Evolutionary conservation across 805 yeast genomes (phyloP).

Genomic region (Myxozyma sirexii): DNA sequence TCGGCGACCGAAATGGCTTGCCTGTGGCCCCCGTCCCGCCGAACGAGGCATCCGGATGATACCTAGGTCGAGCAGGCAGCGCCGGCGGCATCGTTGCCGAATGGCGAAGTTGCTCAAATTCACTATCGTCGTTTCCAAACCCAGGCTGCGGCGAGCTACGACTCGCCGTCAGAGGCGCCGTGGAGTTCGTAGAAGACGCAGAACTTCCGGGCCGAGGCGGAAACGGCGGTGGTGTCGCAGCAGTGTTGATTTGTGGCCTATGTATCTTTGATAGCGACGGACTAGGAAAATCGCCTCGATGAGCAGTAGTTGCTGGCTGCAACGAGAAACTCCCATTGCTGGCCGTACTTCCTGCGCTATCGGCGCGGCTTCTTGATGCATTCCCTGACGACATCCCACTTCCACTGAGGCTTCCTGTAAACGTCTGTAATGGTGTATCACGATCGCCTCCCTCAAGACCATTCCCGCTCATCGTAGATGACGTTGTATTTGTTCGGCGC

Average conservation of each 20-base stretch:
- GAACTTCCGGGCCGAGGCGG: slow-evolving; percentile 24
- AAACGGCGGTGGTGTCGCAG: slow-evolving; percentile 11
- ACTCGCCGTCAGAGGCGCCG: background rate
- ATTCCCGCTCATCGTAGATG: background rate
- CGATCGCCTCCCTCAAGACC: slow-evolving; percentile 10
- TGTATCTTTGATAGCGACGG: slow-evolving; percentile 22
- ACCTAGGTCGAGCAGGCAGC: slow-evolving; percentile 6
- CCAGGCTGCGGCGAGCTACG: background rate
- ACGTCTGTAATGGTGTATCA: slow-evolving; percentile 30
- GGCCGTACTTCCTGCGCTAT: slow-evolving; percentile 12
- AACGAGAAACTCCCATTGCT: background rate
- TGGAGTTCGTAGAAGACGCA: background rate
- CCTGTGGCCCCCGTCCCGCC: slow-evolving; percentile 7
- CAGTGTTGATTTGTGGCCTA: background rate
- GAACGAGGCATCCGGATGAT: slow-evolving; percentile 1
- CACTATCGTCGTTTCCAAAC: no score
- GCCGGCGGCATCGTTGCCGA: slow-evolving; percentile 2
- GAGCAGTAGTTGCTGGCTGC: background rate
- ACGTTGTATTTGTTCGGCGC: slow-evolving; percentile 13
- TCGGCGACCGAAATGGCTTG: background rate
- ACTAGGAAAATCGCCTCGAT: slow-evolving; percentile 25
- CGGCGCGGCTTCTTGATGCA: slow-evolving; percentile 5
- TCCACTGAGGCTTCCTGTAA: background rate
- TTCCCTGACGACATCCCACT: background rate
- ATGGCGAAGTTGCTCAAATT: background rate